A percentile compares a stretch with the other conserved stretches of the same genome.
These are phyloP conservation scores for Starmerella apicola DNA, from an alignment of 805 yeast species.

Conservation along the genomic window DNA sequence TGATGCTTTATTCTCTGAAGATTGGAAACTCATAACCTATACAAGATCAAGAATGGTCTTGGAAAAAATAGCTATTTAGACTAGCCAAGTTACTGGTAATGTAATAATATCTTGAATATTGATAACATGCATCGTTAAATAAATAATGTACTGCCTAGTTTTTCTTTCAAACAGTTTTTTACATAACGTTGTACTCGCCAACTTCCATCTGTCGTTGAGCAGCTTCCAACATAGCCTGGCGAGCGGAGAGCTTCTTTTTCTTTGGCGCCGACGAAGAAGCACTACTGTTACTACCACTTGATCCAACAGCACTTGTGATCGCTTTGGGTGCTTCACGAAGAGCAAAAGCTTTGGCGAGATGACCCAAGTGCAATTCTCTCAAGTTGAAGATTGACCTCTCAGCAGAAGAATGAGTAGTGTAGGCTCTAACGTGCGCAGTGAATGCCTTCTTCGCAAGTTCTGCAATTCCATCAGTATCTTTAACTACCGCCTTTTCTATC, in stretches of 20 bases:
- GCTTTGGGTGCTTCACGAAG: constrained; percentile 84
- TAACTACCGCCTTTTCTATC: constrained; percentile 72
- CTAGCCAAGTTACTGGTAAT: background rate
- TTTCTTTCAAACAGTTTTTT: background rate
- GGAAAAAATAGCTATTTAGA: constrained; percentile 4
- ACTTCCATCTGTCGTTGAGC: constrained; percentile 17
- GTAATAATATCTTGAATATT: background rate
- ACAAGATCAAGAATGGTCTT: constrained; percentile 14
- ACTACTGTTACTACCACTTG: background rate
- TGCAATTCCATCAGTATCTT: constrained; percentile 44
- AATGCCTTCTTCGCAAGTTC: constrained; percentile 69
- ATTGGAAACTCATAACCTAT: constrained; percentile 7
- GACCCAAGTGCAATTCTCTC: constrained; percentile 79
- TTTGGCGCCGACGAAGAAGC: background rate
- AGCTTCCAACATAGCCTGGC: constrained; percentile 18
- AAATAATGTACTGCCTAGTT: background rate
- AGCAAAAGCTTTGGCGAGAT: constrained; percentile 88
- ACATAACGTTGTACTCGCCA: constrained; percentile 20
- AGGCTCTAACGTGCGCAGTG: constrained; percentile 83
- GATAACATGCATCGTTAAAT: background rate
- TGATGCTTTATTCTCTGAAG: constrained; percentile 12
- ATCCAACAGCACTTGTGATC: constrained; percentile 20
- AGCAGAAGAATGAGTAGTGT: constrained; percentile 78
- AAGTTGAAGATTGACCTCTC: constrained; percentile 77
- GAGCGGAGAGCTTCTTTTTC: constrained; percentile 16